A percentile compares a stretch with the other conserved stretches of the same genome.
Conservation (phyloP, 345 rosid genomes). For the Eucalyptus urophylla region DNA sequence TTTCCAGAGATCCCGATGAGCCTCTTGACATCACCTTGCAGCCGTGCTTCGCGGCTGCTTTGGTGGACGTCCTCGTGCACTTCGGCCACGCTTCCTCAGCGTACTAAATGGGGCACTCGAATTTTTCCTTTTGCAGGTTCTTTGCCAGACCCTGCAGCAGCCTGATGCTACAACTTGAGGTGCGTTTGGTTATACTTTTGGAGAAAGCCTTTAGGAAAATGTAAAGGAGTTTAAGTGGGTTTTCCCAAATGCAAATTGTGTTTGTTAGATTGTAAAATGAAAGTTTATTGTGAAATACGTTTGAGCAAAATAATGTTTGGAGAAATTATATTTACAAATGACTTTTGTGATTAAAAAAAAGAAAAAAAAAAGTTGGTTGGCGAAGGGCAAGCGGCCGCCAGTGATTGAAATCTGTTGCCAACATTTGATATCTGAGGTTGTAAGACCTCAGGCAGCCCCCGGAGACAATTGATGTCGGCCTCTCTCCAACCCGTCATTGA, state of each 20-base stretch:
- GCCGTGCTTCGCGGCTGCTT: background rate
- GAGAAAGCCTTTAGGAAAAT: fast-evolving
- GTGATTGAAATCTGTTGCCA: fast-evolving
- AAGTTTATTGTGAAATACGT: fast-evolving
- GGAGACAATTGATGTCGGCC: fast-evolving
- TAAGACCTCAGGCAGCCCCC: fast-evolving
- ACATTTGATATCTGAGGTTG: fast-evolving
- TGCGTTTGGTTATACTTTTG: no score
- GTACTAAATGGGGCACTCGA: background rate
- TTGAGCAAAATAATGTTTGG: fast-evolving
- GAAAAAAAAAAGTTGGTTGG: fast-evolving
- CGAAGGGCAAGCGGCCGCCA: fast-evolving
- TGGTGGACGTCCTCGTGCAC: background rate
- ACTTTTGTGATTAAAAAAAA: no score
- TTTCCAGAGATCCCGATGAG: background rate
- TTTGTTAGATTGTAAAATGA: no score
- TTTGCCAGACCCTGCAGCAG: background rate
- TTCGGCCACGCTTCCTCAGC: background rate
- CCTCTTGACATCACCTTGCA: background rate
- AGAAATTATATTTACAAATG: no score
- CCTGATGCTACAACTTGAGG: background rate
- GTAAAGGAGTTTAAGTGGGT: no score
- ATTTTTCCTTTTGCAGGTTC: background rate
- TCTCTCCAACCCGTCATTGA: fast-evolving
- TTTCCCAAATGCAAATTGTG: no score